Percentiles rank a stretch among this genome's conserved stretches.
These are phyloP conservation scores for Kappamyces sp. DNA, from an alignment of 192 early-diverging fungal species.

Conservation along the genomic window DNA sequence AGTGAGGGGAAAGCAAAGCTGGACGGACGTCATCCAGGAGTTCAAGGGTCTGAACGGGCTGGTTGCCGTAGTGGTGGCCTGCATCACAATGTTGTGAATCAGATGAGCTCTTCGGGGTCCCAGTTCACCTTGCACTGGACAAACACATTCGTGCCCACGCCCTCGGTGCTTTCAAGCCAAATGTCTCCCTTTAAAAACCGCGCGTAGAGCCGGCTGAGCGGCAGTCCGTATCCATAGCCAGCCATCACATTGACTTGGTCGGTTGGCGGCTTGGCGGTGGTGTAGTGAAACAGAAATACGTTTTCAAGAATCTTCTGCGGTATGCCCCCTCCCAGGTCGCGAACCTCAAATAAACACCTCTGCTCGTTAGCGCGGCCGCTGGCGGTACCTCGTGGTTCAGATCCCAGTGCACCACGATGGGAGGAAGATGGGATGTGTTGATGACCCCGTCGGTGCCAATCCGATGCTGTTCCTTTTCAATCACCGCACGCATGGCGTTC, in stretches of 20 bases:
- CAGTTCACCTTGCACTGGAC: slow-evolving; percentile 10
- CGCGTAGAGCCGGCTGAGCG: slow-evolving; percentile 1
- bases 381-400: not conserved
- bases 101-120: slow-evolving; percentile 11
- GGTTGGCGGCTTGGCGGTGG: slow-evolving; percentile 1
- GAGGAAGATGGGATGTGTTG: not conserved
- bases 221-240: slow-evolving; percentile 11
- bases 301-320: not conserved
- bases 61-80: slow-evolving; percentile 20
- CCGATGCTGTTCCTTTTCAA: slow-evolving; percentile 1
- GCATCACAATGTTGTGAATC: too few species aligned
- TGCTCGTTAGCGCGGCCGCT: too few species aligned
- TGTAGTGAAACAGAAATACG: slow-evolving; percentile 2
- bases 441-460: not conserved
- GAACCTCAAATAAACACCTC: not conserved
- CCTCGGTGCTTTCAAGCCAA: not conserved
- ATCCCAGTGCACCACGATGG: slow-evolving; percentile 7
- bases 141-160: slow-evolving; percentile 11
- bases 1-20: slow-evolving; percentile 21
- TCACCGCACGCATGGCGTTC: slow-evolving; percentile 11
- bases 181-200: slow-evolving; percentile 9
- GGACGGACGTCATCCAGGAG: slow-evolving; percentile 16
- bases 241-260: slow-evolving; percentile 12
- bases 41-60: slow-evolving; percentile 25
- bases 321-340: slow-evolving; percentile 3